These are phyloP conservation scores for Solanum boliviense DNA, from an alignment of 257 asterid species.

Conservation along the genomic window DNA sequence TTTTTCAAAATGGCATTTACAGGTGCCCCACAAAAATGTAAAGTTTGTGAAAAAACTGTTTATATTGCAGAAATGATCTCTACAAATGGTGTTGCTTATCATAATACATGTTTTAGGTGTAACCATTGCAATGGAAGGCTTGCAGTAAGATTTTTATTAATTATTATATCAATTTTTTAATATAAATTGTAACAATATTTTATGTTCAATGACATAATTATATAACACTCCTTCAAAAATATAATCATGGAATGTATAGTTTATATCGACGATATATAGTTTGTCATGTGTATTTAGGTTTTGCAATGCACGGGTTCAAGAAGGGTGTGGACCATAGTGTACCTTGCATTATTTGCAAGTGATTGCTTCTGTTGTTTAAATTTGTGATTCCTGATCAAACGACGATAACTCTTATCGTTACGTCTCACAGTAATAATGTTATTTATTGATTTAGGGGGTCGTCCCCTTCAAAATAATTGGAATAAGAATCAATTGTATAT, in stretches of 20 bases:
- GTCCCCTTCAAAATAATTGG: no score
- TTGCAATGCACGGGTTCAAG: no score
- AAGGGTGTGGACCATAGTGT: background rate
- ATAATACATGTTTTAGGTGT: slow-evolving; percentile 58
- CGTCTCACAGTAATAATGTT: no score
- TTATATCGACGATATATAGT: no score
- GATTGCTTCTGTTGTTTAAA: no score
- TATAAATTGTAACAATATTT: no score
- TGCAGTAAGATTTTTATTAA: slow-evolving; percentile 19
- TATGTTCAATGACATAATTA: no score
- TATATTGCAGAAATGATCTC: slow-evolving; percentile 52
- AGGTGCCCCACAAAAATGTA: slow-evolving; percentile 32
- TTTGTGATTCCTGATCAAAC: background rate
- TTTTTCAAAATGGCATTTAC: background rate
- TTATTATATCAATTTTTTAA: no score
- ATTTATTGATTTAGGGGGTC: no score
- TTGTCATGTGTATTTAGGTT: background rate
- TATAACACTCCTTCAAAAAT: no score
- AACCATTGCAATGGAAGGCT: slow-evolving; percentile 46
- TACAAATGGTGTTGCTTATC: slow-evolving; percentile 46
- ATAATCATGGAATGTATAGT: background rate
- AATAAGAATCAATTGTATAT: no score
- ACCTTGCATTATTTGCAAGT: background rate
- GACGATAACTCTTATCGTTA: no score
- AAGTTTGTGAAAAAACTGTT: slow-evolving; percentile 53